These are phyloP conservation scores for Aureobasidium sp. DNA, from an alignment of 2,329 filamentous ascomycete genomes.

Conservation along the genomic window DNA sequence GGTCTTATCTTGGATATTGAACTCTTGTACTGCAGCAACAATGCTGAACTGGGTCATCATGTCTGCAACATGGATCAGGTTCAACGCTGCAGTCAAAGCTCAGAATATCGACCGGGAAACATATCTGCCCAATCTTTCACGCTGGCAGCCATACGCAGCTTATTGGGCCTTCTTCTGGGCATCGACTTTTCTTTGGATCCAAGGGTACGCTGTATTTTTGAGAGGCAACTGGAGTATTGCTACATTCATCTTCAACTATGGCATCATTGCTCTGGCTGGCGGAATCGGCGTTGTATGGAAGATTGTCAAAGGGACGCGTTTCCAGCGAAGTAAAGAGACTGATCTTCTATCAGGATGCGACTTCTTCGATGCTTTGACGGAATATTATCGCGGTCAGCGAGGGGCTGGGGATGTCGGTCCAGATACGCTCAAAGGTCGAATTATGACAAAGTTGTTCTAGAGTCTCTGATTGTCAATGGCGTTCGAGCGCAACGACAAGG, in stretches of 20 bases:
- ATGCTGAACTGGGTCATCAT: slow-evolving; percentile 56
- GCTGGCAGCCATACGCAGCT: not conserved
- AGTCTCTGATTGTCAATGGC: not conserved
- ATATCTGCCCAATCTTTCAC: not conserved
- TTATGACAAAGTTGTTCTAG: not conserved
- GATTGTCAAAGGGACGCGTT: slow-evolving; percentile 51
- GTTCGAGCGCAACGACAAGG: not conserved
- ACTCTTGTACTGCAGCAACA: slow-evolving; percentile 50
- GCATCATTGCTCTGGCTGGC: slow-evolving; percentile 30
- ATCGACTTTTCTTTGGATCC: slow-evolving; percentile 33
- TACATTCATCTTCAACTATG: slow-evolving; percentile 43
- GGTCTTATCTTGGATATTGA: slow-evolving; percentile 39
- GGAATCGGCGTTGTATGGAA: slow-evolving; percentile 47
- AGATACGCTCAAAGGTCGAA: not conserved
- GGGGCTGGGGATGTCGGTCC: not conserved
- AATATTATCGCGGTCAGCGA: not conserved
- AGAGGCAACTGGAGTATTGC: slow-evolving; percentile 35
- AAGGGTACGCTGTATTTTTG: slow-evolving; percentile 49
- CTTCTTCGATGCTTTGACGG: slow-evolving; percentile 1
- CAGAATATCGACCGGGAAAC: slow-evolving; percentile 45
- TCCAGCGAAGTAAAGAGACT: slow-evolving; percentile 47
- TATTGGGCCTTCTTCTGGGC: slow-evolving; percentile 34
- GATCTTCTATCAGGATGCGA: slow-evolving; percentile 36
- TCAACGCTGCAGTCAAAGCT: slow-evolving; percentile 44
- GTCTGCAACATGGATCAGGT: slow-evolving; percentile 46